Evolutionary conservation across 129 eudicot genomes (phyloP).

Genomic region (Escallonia herrerae): DNA sequence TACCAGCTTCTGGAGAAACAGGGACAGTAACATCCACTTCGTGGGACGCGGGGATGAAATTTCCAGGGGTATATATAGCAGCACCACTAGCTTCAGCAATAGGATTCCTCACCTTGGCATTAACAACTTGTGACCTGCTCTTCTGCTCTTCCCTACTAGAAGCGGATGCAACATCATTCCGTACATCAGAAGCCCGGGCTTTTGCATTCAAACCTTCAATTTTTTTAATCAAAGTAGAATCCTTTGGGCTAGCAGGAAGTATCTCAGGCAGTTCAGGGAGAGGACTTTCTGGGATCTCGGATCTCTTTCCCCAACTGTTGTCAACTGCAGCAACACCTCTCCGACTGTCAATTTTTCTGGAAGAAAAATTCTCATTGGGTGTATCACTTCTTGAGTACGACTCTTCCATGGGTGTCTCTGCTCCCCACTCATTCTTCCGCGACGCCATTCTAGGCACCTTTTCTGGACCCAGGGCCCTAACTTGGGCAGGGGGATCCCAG

Average conservation of each 20-base stretch:
- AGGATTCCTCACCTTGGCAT: conserved; percentile 19
- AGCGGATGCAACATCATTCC: conserved; percentile 21
- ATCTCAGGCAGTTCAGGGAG: conserved; percentile 23
- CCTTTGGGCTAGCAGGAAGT: conserved; percentile 32
- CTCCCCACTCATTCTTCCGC: conserved; percentile 56
- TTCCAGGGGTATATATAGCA: conserved; percentile 18
- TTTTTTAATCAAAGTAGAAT: conserved; percentile 63
- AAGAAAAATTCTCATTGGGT: conserved; percentile 14
- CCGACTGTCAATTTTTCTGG: conserved; percentile 15
- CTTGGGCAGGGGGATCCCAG: conserved; percentile 30
- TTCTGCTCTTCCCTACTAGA: conserved; percentile 38
- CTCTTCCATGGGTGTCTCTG: conserved; percentile 43
- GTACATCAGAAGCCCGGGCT: conserved; percentile 63
- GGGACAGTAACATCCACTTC: conserved; percentile 15
- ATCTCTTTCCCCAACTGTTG: conserved; percentile 31
- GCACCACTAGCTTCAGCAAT: conserved; percentile 25
- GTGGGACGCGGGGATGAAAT: conserved; percentile 25
- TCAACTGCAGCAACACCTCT: conserved; percentile 28
- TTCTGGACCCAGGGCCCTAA: conserved; percentile 18
- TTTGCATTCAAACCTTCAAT: conserved; percentile 84
- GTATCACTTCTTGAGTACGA: conserved; percentile 29
- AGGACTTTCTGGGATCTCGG: conserved; percentile 21
- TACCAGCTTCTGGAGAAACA: conserved; percentile 20
- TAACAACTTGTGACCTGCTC: conserved; percentile 18
- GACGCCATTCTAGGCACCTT: conserved; percentile 29